phyloP scores from a whole-genome alignment of 1,139 yeast species.

The Arxiozyma telluris region DNA sequence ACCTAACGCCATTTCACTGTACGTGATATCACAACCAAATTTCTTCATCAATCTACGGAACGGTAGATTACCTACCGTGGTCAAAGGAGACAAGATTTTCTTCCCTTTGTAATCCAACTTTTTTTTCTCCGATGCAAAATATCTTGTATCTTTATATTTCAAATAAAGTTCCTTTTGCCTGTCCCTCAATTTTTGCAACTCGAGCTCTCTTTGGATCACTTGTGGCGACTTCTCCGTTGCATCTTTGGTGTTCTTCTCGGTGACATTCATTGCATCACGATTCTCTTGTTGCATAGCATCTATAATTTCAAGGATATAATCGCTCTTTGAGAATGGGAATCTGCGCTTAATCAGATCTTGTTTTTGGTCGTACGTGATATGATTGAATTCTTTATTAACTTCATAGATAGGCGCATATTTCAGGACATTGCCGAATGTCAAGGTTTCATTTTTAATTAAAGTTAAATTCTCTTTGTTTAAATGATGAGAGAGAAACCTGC shows the following conservation, averaged over 20 bases:
- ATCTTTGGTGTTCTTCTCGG: conserved; percentile 10
- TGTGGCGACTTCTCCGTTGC: conserved; percentile 18
- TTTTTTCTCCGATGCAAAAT: conserved; percentile 74
- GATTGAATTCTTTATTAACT: conserved; percentile 56
- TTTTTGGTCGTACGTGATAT: conserved; percentile 46
- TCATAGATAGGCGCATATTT: conserved; percentile 28
- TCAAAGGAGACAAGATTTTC: conserved; percentile 87
- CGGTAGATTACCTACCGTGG: conserved; percentile 96
- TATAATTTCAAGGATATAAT: conserved; percentile 45
- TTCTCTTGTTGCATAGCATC: conserved; percentile 41
- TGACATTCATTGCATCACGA: conserved; percentile 28
- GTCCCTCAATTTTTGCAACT: conserved; percentile 31
- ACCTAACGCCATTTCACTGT: conserved; percentile 85
- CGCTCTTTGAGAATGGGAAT: conserved; percentile 49
- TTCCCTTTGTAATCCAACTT: conserved; percentile 57
- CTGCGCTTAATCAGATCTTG: conserved; percentile 53
- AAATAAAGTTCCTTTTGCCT: conserved; percentile 33
- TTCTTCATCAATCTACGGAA: conserved; percentile 87
- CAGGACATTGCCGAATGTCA: conserved; percentile 16
- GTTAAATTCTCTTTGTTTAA: conserved; percentile 41
- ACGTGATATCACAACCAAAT: conserved; percentile 88
- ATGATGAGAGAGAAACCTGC: conserved; percentile 87
- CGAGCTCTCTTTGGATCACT: conserved; percentile 21
- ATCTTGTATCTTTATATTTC: conserved; percentile 69
- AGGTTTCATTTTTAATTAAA: conserved; percentile 34